Evolutionary conservation across 768 basidiomycete species (phyloP), one percentile per base, ranked within the genome.

Genomic region (Leccinum obscurum): DNA sequence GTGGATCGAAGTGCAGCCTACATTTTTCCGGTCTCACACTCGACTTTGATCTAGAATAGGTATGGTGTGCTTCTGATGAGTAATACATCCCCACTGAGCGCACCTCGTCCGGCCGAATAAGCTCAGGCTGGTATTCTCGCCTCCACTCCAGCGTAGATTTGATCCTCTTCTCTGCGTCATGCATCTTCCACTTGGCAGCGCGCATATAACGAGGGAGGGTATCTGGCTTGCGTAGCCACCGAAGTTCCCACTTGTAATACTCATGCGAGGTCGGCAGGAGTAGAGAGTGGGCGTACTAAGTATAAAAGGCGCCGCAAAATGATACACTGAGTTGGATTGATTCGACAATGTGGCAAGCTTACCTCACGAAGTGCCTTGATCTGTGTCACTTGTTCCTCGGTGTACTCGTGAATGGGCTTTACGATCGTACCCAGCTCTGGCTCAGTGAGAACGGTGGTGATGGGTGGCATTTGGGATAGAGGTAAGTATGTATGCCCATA

Each of bases 1-100:
- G 35, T 10, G 17, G 17, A 22, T 61, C 26, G 37, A 49, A 44
- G 46, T 9, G 26, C 30, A 35, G 73, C 86, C 56, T 65, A 93
- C 93, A 95, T 93, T 75, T 95, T 95, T 15, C 92, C 93, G 0
- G 90, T 91, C 75, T 91, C 85, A 54, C 87, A 85, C 72, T 94
- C 93, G 35, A 89, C 81, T 66, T 83, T 85, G 63, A 90, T 85
- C 78, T 79, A 52, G n/a, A 62, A 56, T 11, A 34, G 22, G 35
- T 6, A 57, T 37, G 24, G 34, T 30, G 28, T 44, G 39, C 24
- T 17, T 49, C 37, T 50, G 55, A 35, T 53, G 52, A 57, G 37
- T 26, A 66, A 58, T 6, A 30, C 59, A 54, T 13, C 4, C 22
- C 11, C 14, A 55, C 70, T 67, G 55, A 84, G 20, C 44, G 20